Base-by-base conservation (phyloP, 2,329 filamentous ascomycete genomes). In the Cordyceps pruinosa region DNA sequence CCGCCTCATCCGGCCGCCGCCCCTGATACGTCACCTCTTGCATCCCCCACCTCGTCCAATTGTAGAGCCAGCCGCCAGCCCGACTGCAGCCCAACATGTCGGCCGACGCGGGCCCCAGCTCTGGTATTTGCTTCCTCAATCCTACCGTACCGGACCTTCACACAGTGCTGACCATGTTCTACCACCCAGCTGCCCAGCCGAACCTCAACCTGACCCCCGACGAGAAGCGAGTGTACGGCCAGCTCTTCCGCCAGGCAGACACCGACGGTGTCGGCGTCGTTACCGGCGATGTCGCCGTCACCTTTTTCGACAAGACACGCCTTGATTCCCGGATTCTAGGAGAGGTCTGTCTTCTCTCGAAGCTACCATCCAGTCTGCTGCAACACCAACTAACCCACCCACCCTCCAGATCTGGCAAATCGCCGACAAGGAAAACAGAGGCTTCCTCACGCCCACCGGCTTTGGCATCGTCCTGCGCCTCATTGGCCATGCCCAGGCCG, bases 281-380 rank as follows among this genome's bases (percentile, higher is more conserved):
- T 34, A 97, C 94, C 19, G 94, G 94, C 72, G 94, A 99, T 73
- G 83, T 95, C 60, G 94, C 94, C 59, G 92, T 99, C 71, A 90
- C 91, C 71, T 97, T 99, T 78, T 99, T 99, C 70, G 92, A 97
- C 74, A 94, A 94, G 79, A 97, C 94, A 46, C 87, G 89, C 64
- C 80, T 99, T 49, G 85, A 93, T 60, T 90, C 92, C 55, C 85
- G 89, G 61, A 81, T 94, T 49, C 80, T 99, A 59, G 94, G 93
- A 72, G 87, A 96, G 83, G 89, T 93, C 75, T 64, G 84, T 77
- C 45, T 48, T 58, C 50, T 19, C 15, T 41, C 5, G n/a, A n/a
- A n/a, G n/a, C n/a, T 25, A 32, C 8, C 7, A 23, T 19, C 3
- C 5, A 26, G 12, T 6, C 2, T 17, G 15, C n/a, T 19, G 17